Evolutionary conservation across 1,284 basidiomycete species (phyloP), one percentile per base, ranked within the genome.

Genomic region (Microstroma glucosiphilum): DNA sequence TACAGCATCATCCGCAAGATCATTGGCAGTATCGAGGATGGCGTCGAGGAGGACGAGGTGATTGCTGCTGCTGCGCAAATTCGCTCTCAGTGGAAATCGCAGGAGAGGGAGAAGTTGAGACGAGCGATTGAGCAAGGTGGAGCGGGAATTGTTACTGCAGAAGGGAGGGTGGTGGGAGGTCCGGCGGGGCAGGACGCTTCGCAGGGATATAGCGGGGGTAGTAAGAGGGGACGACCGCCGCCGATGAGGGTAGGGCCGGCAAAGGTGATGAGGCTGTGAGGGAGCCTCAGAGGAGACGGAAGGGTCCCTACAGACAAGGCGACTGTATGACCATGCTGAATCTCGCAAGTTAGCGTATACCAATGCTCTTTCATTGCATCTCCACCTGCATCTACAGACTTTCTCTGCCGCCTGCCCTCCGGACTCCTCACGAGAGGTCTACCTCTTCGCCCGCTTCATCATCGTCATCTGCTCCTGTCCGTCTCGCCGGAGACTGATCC

Each of bases 371-470:
- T 37, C 30, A 37, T 37, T 37, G 9, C 30, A 37, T 37, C 30
- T 37, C 9, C 30, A 37, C 9, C 30, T 37, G 9, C 30, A 37
- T 9, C 30, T n/a, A n/a, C n/a, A n/a, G n/a, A n/a, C n/a, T n/a
- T n/a, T n/a, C n/a, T n/a, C n/a, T n/a, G n/a, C n/a, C n/a, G n/a
- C n/a, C n/a, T n/a, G n/a, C n/a, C n/a, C n/a, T n/a, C n/a, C n/a
- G n/a, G n/a, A n/a, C n/a, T n/a, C n/a, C 41, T 43, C 41, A 54
- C 15, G 51, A 57, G 26, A 21, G 58, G 88, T 63, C 58, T 48
- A 13, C 17, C 48, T 12, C 46, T 37, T 9, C 41, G 41, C 59
- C 6, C 60, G 15, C n/a, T 21, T 17, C 51, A 25, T 54, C 51
- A 21, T 54, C 51, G 8, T 23, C 51, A 6, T 54, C 51, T 6